Conservation (phyloP, 2,329 filamentous ascomycete genomes). For the Plenodomus tracheiphilus region DNA sequence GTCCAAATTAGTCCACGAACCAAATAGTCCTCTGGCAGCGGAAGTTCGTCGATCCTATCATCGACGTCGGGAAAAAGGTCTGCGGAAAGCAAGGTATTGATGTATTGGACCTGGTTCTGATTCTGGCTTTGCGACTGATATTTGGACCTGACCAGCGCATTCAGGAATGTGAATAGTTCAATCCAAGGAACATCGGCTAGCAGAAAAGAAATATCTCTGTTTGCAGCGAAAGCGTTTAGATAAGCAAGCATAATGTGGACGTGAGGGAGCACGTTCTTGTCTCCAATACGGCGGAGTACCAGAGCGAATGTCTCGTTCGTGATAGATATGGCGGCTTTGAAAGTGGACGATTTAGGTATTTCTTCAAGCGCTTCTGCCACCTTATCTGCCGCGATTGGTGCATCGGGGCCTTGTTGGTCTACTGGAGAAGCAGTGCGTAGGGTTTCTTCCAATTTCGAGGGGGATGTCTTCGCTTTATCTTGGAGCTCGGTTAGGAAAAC, state of each 20-base stretch:
- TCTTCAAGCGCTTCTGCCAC: constrained; percentile 17
- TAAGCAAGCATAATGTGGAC: constrained; percentile 66
- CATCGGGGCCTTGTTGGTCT: constrained; percentile 14
- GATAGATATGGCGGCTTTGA: constrained; percentile 46
- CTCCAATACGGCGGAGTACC: constrained; percentile 57
- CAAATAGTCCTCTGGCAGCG: constrained; percentile 70
- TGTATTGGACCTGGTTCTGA: constrained; percentile 20
- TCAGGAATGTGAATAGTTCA: constrained; percentile 56
- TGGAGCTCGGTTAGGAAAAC: constrained; percentile 16
- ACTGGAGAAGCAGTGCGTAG: constrained; percentile 19
- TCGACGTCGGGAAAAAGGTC: constrained; percentile 53
- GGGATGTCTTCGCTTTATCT: constrained; percentile 9
- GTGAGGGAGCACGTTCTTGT: constrained; percentile 64
- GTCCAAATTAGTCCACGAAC: constrained; percentile 67
- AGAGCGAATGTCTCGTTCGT: constrained; percentile 51
- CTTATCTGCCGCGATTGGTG: constrained; percentile 21
- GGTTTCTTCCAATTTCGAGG: constrained; percentile 15
- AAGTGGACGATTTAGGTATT: constrained; percentile 23
- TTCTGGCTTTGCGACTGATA: constrained; percentile 10
- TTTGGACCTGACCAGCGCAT: constrained; percentile 52
- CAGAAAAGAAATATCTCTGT: constrained; percentile 36
- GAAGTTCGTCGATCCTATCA: constrained; percentile 48
- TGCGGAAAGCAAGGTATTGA: constrained; percentile 35
- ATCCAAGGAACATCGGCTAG: constrained; percentile 57
- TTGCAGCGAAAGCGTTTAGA: constrained; percentile 51